Conservation (phyloP, 768 basidiomycete species). For the Tricholoma hemisulphureum region DNA sequence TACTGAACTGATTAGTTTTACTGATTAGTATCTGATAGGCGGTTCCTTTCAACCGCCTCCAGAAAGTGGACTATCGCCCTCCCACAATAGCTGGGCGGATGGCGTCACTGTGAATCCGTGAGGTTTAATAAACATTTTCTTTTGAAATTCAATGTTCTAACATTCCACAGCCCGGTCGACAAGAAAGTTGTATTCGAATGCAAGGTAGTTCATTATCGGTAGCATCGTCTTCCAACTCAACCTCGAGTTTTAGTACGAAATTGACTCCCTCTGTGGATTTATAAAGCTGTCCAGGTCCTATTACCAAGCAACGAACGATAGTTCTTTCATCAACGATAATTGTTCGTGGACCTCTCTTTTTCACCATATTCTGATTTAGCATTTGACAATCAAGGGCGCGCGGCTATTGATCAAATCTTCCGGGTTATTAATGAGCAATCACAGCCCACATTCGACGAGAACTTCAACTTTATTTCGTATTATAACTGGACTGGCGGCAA, state of each 20-base stretch:
- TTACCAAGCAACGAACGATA: slow-evolving; percentile 67
- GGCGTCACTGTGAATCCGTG: slow-evolving; percentile 74
- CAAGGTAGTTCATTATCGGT: slow-evolving; percentile 48
- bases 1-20: not conserved
- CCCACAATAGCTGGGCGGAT: slow-evolving; percentile 67
- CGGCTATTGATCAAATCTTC: slow-evolving; percentile 70
- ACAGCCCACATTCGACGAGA: slow-evolving; percentile 62
- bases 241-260: slow-evolving; percentile 54
- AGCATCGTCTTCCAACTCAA: not conserved
- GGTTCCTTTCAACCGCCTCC: slow-evolving; percentile 81
- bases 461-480: slow-evolving; percentile 74
- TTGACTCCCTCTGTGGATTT: slow-evolving; percentile 78
- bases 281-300: slow-evolving; percentile 75
- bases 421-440: slow-evolving; percentile 77
- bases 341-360: slow-evolving; percentile 40
- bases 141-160: not conserved
- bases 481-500: slow-evolving; percentile 80
- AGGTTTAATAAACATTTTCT: slow-evolving; percentile 21
- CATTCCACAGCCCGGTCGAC: slow-evolving; percentile 53
- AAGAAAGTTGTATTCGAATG: slow-evolving; percentile 76
- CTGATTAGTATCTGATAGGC: slow-evolving; percentile 30
- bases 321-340: slow-evolving; percentile 67
- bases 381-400: slow-evolving; percentile 47
- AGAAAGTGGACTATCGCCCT: slow-evolving; percentile 64
- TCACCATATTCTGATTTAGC: not conserved